Percentiles rank a stretch among this genome's conserved stretches.
Conservation (phyloP, 345 rosid species). For the Murraya paniculata region DNA sequence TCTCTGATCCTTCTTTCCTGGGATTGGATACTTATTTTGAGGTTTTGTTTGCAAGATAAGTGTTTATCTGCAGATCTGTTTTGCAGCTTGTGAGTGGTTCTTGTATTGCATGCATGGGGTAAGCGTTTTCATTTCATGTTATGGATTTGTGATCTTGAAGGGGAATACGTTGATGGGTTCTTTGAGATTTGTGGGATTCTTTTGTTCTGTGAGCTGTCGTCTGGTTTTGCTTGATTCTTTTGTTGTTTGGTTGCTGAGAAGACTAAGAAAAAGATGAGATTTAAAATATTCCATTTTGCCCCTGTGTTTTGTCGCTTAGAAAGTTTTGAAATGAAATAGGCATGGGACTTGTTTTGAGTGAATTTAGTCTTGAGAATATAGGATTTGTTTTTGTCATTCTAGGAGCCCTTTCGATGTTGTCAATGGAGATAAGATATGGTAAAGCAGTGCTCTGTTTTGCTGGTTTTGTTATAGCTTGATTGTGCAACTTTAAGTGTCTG, state of each 20-base stretch:
- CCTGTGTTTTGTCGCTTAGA: background rate
- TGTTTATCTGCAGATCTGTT: slow-evolving; percentile 36
- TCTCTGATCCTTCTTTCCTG: slow-evolving; percentile 23
- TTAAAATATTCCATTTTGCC: slow-evolving; percentile 5
- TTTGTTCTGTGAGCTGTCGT: background rate
- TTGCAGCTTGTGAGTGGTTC: slow-evolving; percentile 22
- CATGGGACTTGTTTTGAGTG: background rate
- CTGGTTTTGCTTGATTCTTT: slow-evolving; percentile 9
- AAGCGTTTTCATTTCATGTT: slow-evolving; percentile 27
- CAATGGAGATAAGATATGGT: background rate
- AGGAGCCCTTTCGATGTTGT: background rate
- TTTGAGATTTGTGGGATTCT: slow-evolving; percentile 7
- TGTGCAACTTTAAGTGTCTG: background rate
- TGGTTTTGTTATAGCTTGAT: background rate
- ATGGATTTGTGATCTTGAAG: slow-evolving; percentile 11
- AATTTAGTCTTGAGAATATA: background rate
- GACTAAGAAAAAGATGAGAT: background rate
- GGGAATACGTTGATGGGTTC: slow-evolving; percentile 15
- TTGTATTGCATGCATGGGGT: slow-evolving; percentile 70
- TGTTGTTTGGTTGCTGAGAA: slow-evolving; percentile 12
- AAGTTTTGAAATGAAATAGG: background rate
- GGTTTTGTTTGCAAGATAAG: background rate
- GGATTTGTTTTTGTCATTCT: slow-evolving; percentile 3
- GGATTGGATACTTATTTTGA: slow-evolving; percentile 10
- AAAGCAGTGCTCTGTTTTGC: background rate